phyloP scores from a whole-genome alignment of 78 protist genomes.

The Dictyostelium brefeldianum region DNA sequence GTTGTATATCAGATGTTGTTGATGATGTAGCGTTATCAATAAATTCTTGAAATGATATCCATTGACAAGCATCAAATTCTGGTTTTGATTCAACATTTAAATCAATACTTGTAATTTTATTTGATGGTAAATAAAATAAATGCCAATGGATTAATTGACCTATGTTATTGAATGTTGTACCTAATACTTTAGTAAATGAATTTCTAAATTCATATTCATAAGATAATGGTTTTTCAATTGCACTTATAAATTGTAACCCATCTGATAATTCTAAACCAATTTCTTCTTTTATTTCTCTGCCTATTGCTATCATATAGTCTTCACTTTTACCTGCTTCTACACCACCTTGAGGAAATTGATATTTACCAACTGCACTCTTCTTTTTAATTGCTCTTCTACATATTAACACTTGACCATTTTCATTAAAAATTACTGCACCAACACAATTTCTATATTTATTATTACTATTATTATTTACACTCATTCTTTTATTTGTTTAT shows the following conservation, averaged over 20 bases:
- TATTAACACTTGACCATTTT: slow-evolving; percentile 29
- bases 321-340: slow-evolving; percentile 20
- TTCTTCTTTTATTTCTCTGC: slow-evolving; percentile 72
- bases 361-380: slow-evolving; percentile 48
- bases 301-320: slow-evolving; percentile 29
- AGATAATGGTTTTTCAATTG: background rate
- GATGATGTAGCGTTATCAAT: background rate
- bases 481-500: too few species aligned
- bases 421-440: slow-evolving; percentile 60
- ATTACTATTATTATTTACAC: background rate
- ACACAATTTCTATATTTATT: slow-evolving; percentile 43
- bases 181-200: background rate
- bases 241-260: background rate
- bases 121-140: slow-evolving; percentile 23
- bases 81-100: slow-evolving; percentile 29
- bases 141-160: slow-evolving; percentile 59
- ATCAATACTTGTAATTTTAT: background rate
- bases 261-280: slow-evolving; percentile 35
- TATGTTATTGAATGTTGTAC: background rate
- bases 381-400: slow-evolving; percentile 45
- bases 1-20: background rate
- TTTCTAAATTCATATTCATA: background rate
- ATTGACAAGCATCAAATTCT: slow-evolving; percentile 34
- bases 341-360: slow-evolving; percentile 75
- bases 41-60: slow-evolving; percentile 20